Evolutionary conservation across 2,329 filamentous ascomycete genomes (phyloP), one percentile per base, ranked within the genome.

Genomic region (Fusarium graminum): DNA sequence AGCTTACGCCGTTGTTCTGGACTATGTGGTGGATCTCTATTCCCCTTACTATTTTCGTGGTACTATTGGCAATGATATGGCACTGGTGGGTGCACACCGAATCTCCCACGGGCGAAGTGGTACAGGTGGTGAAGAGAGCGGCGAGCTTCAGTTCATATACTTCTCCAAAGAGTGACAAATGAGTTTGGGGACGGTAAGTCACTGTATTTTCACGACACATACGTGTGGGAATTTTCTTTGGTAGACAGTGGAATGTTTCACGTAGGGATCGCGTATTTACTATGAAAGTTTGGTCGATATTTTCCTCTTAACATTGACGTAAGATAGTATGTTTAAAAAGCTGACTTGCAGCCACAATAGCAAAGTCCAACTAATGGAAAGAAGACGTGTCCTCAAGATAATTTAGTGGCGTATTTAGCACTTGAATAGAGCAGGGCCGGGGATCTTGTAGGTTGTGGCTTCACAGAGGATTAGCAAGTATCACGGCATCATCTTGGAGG

Each of bases 381-480:
- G 46, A 50, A 45, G 19, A 52, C 25, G 10, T n/a, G 13, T 36
- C 6, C 30, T 52, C 16, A 17, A 38, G 19, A 7, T 16, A 12
- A n/a, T 11, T n/a, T 30, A 38, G n/a, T 22, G 11, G 13, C 32
- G 19, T 25, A 50, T 54, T 50, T 72, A 85, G 71, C 83, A 85
- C 16, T 72, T 79, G 65, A 85, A 84, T 4, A 85, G 74, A 2
- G 77, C 72, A 34, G 83, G 83, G 0, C 83, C 82, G 0, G 83
- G 82, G 42, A 84, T 78, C 4, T 72, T 80, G 63, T 85, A 85
- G 7, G 74, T 72, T 47, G 72, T 58, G 6, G 80, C 76, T 77
- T n/a, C 4, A 10, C 16, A 16, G 1, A 16, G n/a, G 14, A 8
- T 52, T 52, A 64, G 62, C 30, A 41, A 49, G 38, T 7, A 13